Base-by-base conservation (phyloP, 169 alveolate genomes). In the Besnoitia besnoiti region DNA sequence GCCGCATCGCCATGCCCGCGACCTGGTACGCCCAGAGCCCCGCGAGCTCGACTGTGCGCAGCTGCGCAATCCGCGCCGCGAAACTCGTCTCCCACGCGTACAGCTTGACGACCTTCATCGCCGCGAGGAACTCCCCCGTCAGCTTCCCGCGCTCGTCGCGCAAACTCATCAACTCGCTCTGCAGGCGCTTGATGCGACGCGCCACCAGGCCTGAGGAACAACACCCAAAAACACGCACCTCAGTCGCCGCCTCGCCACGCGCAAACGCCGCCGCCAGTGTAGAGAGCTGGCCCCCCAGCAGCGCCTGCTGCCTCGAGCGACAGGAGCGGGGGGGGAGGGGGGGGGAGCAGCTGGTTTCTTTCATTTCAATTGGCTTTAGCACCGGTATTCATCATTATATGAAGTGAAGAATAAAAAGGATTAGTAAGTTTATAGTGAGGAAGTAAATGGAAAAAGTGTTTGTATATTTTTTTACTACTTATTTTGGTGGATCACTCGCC, bases 31-130 rank as follows among this genome's bases (percentile, higher is more conserved):
- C 33, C 84, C 85, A 42, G n/a, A 93, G 87, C 42, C 10, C 35
- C 49, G 47, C 0, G 39, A 93, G 89, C 94, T 98, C 99, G 35
- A 51, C 55, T 21, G 91, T 87, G 89, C 99, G 94, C 49, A 93
- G 93, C 55, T 94, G 92, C 46, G 82, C 59, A 19, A 97, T 95
- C 92, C 91, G 93, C 61, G 92, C 88, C 24, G 91, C 40, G 93
- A 98, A 97, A 12, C 95, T 62, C 46, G 95, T 93, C 73, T 96
- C 97, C 99, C 99, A 98, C 10, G 96, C 96, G 94, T 97, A 96
- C 80, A 97, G 90, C 91, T 98, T 98, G 47, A 97, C 94, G 35
- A 96, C 93, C 93, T 96, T 96, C 84, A 97, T 97, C 87, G 95
- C 90, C 3, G 59, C 24, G 47, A 93, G 37, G 5, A 73, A 27